phyloP scores from a whole-genome alignment of 2,329 filamentous ascomycete species.

The Fusarium globosum region DNA sequence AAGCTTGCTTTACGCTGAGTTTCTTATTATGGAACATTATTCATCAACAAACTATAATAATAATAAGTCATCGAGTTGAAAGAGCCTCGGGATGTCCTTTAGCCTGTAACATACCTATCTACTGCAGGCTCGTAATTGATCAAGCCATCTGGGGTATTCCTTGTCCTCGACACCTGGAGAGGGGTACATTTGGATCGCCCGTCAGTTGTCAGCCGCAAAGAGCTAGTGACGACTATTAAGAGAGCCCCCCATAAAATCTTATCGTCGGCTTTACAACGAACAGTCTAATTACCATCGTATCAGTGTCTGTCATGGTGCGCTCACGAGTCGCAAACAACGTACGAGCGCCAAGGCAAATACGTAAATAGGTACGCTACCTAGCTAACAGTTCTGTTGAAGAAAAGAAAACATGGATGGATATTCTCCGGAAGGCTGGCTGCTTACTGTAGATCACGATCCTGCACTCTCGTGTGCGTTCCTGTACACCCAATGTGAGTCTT shows the following conservation, averaged over 20 bases:
- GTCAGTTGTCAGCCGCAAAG: constrained; percentile 33
- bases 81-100: constrained; percentile 4
- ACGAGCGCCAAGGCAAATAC: not conserved
- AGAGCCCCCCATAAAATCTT: not conserved
- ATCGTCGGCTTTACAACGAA: not conserved
- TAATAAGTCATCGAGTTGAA: not conserved
- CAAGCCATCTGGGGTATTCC: not conserved
- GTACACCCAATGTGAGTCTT: not conserved
- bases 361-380: not conserved
- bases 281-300: constrained; percentile 5
- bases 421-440: constrained; percentile 6
- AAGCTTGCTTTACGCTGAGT: constrained; percentile 2
- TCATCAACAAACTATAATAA: not conserved
- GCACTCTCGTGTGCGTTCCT: not conserved
- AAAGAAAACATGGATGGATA: constrained; percentile 3
- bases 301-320: not conserved
- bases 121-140: not conserved
- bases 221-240: not conserved
- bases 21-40: not conserved
- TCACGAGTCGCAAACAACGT: constrained; percentile 2
- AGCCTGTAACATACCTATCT: not conserved
- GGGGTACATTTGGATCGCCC: constrained; percentile 28
- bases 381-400: not conserved
- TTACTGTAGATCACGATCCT: constrained; percentile 21
- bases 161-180: not conserved